Base-by-base conservation (phyloP, 2,329 filamentous ascomycete genomes). In the Pleomassaria siparia region DNA sequence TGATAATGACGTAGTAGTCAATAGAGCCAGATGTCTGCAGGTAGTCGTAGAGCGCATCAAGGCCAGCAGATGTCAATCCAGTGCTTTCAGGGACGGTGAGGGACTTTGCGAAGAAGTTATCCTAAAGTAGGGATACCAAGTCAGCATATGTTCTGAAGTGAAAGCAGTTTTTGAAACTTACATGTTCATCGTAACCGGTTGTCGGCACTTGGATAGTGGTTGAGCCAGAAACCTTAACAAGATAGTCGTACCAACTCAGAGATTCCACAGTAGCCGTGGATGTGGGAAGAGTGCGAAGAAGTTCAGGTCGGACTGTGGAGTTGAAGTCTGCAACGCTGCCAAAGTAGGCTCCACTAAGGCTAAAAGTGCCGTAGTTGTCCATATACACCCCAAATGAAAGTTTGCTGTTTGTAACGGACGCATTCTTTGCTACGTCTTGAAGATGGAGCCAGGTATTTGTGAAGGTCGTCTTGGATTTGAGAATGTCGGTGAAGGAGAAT, bases 301-400 rank as follows among this genome's bases (percentile, higher is more conserved):
- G 59, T 45, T 72, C 71, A 2, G 72, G 66, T 28, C 62, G 59
- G 20, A 76, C 66, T 21, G 59, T 69, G 15, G 52, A 46, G 43
- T 69, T 71, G 63, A 75, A 74, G 12, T 67, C 64, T 4, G 53
- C 50, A 2, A 62, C 51, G 35, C 58, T 51, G 30, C 71, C 72
- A 41, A 74, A 70, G 57, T 73, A 76, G 46, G 69, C 70, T 13
- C 74, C 74, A 35, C 61, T 62, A 26, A 76, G 51, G 25, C 52
- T 64, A 57, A 70, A 73, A 10, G 56, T 52, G 30, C 49, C 53
- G 22, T 53, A 57, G 25, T 61, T 63, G 43, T 76, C 71, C 22
- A 73, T 59, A 49, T 76, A 72, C 36, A 74, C 64, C 10, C 73
- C 73, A 33, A 74, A 71, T 1, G 70, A 70, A 20, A 74, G 60